A percentile compares a stretch with the other conserved stretches of the same genome.
Conservation (phyloP, 2,329 filamentous ascomycete genomes). For the Alternaria panax region DNA sequence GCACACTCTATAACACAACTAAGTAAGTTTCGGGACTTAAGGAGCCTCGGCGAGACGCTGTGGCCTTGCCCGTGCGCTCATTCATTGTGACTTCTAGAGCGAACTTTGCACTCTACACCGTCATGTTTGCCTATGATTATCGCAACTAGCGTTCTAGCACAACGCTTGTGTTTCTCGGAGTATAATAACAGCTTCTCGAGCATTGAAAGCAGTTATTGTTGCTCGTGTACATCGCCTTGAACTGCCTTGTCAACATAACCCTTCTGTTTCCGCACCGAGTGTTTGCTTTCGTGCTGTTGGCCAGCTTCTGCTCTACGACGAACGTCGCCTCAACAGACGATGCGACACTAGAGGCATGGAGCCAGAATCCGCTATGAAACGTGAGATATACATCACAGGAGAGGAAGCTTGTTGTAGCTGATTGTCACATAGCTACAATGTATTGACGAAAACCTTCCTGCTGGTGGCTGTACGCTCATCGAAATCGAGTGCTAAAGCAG, state of each 20-base stretch:
- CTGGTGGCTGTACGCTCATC: constrained; percentile 4
- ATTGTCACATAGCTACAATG: constrained; percentile 3
- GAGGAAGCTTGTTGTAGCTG: not conserved
- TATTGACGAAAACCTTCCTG: constrained; percentile 5
- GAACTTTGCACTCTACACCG: not conserved
- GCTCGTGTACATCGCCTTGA: not conserved
- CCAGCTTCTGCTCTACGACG: not conserved
- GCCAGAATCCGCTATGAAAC: not conserved
- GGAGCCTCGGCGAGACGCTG: not conserved
- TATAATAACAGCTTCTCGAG: not conserved
- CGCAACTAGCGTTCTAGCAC: not conserved
- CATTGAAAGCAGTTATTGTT: not conserved
- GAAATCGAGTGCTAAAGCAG: constrained; percentile 9
- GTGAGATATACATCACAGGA: not conserved
- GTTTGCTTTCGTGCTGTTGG: not conserved
- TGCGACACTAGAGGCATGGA: not conserved
- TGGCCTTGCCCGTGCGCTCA: not conserved
- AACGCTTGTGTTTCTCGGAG: not conserved
- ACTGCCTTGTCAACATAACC: not conserved
- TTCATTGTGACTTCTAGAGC: not conserved
- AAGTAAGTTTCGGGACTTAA: not conserved
- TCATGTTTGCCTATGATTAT: not conserved
- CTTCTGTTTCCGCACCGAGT: not conserved
- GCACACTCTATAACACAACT: not conserved
- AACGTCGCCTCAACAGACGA: not conserved